Conservation (phyloP, 306 rosid genomes). For the Quercus aquifolioides region DNA sequence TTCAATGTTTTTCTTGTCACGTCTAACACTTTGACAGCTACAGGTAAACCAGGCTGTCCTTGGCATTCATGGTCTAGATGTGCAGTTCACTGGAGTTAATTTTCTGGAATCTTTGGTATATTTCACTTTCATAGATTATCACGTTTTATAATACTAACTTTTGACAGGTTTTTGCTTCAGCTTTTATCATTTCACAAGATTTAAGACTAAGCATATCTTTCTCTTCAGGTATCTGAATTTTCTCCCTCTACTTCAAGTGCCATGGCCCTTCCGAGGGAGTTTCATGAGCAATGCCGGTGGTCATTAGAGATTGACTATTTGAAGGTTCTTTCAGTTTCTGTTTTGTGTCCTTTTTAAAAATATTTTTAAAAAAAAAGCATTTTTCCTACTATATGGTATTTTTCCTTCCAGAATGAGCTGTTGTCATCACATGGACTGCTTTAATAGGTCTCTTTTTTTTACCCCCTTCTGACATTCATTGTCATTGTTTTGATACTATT, state of each 20-base stretch:
- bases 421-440: constrained; percentile 4
- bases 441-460: constrained; percentile 3
- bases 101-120: constrained; percentile 83
- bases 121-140: constrained; percentile 16
- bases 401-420: constrained; percentile 16
- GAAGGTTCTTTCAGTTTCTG: constrained; percentile 55
- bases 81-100: constrained; percentile 81
- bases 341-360: background rate
- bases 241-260: constrained; percentile 92
- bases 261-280: constrained; percentile 96
- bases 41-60: constrained; percentile 87
- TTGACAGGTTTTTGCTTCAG: constrained; percentile 17
- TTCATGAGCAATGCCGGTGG: constrained; percentile 90
- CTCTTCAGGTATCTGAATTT: constrained; percentile 84
- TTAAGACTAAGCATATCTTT: constrained; percentile 11
- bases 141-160: background rate
- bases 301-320: constrained; percentile 71
- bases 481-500: background rate
- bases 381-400: constrained; percentile 2
- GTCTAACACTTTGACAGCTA: constrained; percentile 26
- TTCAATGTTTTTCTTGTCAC: background rate
- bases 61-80: constrained; percentile 76
- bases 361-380: background rate
- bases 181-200: constrained; percentile 20
- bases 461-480: background rate